phyloP scores from a whole-genome alignment of 78 protist species.

The Chrysochromulina parva region DNA sequence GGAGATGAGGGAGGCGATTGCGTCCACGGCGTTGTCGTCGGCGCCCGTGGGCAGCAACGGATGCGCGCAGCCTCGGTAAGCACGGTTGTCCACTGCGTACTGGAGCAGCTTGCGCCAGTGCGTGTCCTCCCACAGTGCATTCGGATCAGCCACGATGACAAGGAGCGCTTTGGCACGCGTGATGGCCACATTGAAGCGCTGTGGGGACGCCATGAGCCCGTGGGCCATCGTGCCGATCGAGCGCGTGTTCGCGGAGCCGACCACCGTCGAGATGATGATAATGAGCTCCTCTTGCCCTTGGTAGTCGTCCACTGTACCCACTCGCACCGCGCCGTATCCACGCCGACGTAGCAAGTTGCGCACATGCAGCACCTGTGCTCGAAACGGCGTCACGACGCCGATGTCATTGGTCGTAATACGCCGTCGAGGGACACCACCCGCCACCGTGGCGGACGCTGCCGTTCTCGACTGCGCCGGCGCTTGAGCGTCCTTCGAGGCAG shows the following conservation, averaged over 20 bases:
- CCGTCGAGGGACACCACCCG: no score
- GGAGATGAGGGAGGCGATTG: no score
- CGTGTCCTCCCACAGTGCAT: neutral
- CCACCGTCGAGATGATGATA: slow-evolving; percentile 22
- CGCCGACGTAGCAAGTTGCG: neutral
- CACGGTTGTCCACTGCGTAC: neutral
- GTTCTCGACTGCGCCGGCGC: no score
- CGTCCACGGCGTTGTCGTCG: neutral
- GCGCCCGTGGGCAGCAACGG: neutral
- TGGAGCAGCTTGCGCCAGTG: neutral
- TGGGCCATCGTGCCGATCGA: neutral
- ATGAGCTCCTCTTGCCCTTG: slow-evolving; percentile 53
- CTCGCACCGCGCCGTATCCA: slow-evolving; percentile 8
- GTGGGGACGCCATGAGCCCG: neutral
- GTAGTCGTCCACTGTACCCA: slow-evolving; percentile 55
- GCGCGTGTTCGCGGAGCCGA: neutral
- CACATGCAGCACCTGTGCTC: slow-evolving; percentile 7
- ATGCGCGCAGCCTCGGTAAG: neutral
- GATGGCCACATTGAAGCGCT: slow-evolving; percentile 53
- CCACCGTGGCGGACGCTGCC: no score
- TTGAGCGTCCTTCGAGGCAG: no score
- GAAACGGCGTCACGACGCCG: neutral
- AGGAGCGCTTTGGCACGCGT: slow-evolving; percentile 46
- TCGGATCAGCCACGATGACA: slow-evolving; percentile 45
- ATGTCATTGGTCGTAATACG: neutral